Base-by-base conservation (phyloP, 176 grass and related monocot species). In the Paspalum notatum region DNA sequence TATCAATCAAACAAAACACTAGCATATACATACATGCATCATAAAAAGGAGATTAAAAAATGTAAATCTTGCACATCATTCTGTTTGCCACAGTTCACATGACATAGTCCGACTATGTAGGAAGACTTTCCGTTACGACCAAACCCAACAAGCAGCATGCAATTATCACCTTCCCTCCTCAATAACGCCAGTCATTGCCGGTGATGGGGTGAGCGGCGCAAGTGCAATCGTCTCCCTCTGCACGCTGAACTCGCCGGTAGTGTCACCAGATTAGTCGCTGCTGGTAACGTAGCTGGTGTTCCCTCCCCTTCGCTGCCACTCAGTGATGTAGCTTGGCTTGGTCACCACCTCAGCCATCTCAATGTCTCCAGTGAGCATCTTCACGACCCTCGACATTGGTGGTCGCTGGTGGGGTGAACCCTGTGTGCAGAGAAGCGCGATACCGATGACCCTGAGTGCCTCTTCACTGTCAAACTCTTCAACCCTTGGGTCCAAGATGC, bases 261-360 rank as follows among this genome's bases (percentile, higher is more conserved):
- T 79, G 18, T 79, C 61, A 0, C 61, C 18, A 0, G 76, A 74
- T 59, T 58, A 80, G 49, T 63, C 32, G 13, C 37, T 18, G 13
- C 37, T 18, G 53, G 67, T 6, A 24, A 63, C 4, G 44, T 81
- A 57, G 83, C 90, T 46, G 72, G 52, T 75, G n/a, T 80, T 84
- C 9, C 80, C 16, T 5, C 88, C 87, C 24, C 83, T 69, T 38
- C 69, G 58, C 71, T 94, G 82, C 86, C 80, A 89, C 47, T 91
- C 89, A 66, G 77, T 85, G 71, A 94, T 68, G 75, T 91, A 89
- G 37, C 84, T 87, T 22, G 92, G 89, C 71, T 56, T 91, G 14
- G 61, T 66, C 8, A 52, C 66, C 12, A 85, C 89, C 64, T 87
- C 71, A 26, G 9, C 64, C 58, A 89, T 62, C 41, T 82, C 72